These are phyloP conservation scores for Sextonia rubra DNA, from an alignment of 164 flowering plant genomes.

Conservation along the genomic window DNA sequence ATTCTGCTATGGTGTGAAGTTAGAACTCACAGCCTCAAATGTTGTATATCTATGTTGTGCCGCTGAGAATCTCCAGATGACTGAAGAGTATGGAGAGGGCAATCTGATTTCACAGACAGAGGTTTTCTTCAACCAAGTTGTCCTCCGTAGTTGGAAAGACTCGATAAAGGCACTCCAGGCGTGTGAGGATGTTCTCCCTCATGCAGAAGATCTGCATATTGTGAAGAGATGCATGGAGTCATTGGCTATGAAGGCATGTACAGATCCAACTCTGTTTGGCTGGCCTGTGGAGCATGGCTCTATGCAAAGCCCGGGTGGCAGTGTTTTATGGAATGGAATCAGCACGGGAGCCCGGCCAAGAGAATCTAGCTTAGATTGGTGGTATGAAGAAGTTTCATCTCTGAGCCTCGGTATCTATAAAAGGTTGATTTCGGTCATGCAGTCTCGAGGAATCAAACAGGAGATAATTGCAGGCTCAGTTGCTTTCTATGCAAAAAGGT, in stretches of 20 bases:
- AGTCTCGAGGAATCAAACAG: conserved; percentile 64
- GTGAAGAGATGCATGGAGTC: conserved; percentile 73
- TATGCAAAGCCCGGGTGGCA: conserved; percentile 94
- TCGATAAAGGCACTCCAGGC: conserved; percentile 73
- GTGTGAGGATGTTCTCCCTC: conserved; percentile 65
- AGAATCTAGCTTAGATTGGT: conserved; percentile 77
- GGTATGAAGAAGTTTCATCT: conserved; percentile 84
- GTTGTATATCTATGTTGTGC: conserved; percentile 85
- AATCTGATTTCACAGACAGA: conserved; percentile 74
- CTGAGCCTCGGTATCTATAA: conserved; percentile 70
- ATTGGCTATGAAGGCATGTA: conserved; percentile 63
- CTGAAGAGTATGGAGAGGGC: conserved; percentile 84
- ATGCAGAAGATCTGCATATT: conserved; percentile 75
- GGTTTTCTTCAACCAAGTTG: conserved; percentile 72
- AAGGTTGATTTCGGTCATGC: conserved; percentile 69
- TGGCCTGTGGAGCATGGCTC: conserved; percentile 91
- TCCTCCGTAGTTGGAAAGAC: conserved; percentile 80
- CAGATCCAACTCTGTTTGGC: conserved; percentile 82
- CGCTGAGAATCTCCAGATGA: conserved; percentile 83
- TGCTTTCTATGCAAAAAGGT: conserved; percentile 58
- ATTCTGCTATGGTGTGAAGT: conserved; percentile 91
- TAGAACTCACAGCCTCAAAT: conserved; percentile 83
- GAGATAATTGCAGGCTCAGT: conserved; percentile 80
- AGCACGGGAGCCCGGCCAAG: conserved; percentile 86
- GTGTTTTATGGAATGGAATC: conserved; percentile 91